A percentile compares a stretch with the other conserved stretches of the same genome.
Evolutionary conservation across 176 grass and related monocot species (phyloP).

Genomic region (Chloris gayana): DNA sequence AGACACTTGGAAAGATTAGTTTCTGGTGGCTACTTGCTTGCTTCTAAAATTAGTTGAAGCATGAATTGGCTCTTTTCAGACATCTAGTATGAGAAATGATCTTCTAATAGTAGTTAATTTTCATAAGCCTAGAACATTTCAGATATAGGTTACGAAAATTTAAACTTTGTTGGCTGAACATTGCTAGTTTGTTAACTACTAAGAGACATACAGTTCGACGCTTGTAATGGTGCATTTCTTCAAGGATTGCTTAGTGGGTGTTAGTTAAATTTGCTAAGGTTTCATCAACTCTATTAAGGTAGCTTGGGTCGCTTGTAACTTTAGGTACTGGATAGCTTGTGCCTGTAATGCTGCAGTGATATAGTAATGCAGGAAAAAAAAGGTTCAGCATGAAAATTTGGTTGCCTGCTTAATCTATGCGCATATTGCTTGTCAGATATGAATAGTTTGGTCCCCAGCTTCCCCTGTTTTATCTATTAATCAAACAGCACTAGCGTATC

Average conservation of each 20-base stretch:
- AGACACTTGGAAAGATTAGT: slow-evolving; percentile 10
- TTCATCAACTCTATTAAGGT: neutral
- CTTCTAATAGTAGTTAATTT: neutral
- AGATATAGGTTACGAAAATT: slow-evolving; percentile 1
- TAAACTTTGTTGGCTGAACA: slow-evolving; percentile 3
- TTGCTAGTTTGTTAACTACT: neutral
- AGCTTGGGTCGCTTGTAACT: neutral
- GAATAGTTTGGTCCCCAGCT: no score
- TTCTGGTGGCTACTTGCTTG: no score
- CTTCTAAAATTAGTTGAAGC: slow-evolving; percentile 6
- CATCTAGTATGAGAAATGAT: slow-evolving; percentile 12
- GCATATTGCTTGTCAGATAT: no score
- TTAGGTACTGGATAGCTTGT: neutral
- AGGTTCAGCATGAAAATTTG: no score
- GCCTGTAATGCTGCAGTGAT: no score
- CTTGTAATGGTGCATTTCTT: slow-evolving; percentile 24
- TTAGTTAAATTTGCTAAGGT: neutral
- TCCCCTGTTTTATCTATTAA: no score
- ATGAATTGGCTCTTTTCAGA: neutral
- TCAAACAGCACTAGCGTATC: no score
- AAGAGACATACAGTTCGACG: neutral
- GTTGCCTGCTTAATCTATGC: no score
- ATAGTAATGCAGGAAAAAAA: no score
- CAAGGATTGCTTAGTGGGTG: neutral
- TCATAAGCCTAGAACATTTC: neutral